Evolutionary conservation across 2,329 filamentous ascomycete genomes (phyloP).

Genomic region (Aureobasidium pullulans): DNA sequence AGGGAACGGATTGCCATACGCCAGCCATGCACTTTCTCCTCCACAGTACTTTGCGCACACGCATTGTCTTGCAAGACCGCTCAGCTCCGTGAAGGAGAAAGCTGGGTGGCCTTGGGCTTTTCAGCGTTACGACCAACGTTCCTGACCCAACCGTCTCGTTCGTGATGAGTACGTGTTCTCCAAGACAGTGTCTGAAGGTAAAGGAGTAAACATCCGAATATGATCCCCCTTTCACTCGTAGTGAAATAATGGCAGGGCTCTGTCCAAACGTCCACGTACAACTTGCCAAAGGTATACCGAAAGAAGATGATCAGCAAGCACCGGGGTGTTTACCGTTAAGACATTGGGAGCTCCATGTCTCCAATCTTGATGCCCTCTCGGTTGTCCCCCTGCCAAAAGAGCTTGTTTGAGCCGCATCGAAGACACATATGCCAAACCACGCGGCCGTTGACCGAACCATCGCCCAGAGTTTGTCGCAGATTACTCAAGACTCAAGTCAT

Average conservation of each 20-base stretch:
- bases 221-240: not conserved
- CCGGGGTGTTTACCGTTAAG: not conserved
- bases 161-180: not conserved
- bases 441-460: conserved; percentile 4
- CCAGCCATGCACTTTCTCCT: not conserved
- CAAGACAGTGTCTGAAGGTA: not conserved
- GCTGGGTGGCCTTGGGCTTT: not conserved
- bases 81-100: not conserved
- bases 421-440: not conserved
- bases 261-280: not conserved
- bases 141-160: not conserved
- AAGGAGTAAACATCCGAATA: not conserved
- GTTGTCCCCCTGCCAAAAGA: not conserved
- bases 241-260: not conserved
- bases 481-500: not conserved
- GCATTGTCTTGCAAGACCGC: not conserved
- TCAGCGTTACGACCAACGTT: not conserved
- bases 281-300: not conserved
- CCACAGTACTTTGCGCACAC: not conserved
- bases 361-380: not conserved
- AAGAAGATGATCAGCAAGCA: not conserved
- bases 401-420: conserved; percentile 7
- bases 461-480: not conserved
- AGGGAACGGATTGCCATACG: not conserved
- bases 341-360: not conserved